Evolutionary conservation across 2,329 filamentous ascomycete genomes (phyloP).

Genomic region (Botryotinia narcissicola): DNA sequence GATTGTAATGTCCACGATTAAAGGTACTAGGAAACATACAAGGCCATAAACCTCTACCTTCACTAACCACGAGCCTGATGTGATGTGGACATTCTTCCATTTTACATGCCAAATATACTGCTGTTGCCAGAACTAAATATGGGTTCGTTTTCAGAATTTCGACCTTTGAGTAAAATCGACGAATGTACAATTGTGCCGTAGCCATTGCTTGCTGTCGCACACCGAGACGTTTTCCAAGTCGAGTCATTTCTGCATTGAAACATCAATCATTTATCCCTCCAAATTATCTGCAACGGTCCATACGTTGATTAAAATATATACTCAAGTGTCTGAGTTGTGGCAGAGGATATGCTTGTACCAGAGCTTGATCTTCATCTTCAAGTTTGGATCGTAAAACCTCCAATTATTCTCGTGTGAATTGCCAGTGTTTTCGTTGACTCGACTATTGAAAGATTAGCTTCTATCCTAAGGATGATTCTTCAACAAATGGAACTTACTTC

Average conservation of each 20-base stretch:
- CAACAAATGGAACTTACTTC: constrained; percentile 3
- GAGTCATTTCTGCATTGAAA: constrained; percentile 62
- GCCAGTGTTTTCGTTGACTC: constrained; percentile 86
- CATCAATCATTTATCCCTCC: constrained; percentile 4
- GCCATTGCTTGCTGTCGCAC: constrained; percentile 90
- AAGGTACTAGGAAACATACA: constrained; percentile 41
- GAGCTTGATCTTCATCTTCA: constrained; percentile 69
- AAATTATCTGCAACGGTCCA: constrained; percentile 36
- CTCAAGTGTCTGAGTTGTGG: constrained; percentile 79
- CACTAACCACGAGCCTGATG: constrained; percentile 83
- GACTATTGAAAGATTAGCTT: constrained; percentile 51
- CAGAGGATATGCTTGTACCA: constrained; percentile 76
- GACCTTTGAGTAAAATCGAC: constrained; percentile 87
- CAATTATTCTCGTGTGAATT: constrained; percentile 80
- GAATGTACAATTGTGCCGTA: constrained; percentile 91
- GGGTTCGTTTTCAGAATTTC: constrained; percentile 92
- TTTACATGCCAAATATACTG: constrained; percentile 93
- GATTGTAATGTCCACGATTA: neutral
- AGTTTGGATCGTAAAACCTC: constrained; percentile 71
- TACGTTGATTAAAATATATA: constrained; percentile 91
- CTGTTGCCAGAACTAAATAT: constrained; percentile 88
- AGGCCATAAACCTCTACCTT: constrained; percentile 82
- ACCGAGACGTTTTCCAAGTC: constrained; percentile 78
- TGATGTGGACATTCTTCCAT: constrained; percentile 98
- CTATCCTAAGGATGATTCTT: neutral